A percentile compares a stretch with the other conserved stretches of the same genome.
phyloP scores from a whole-genome alignment of 805 yeast genomes.

The Suhomyces vadensis region DNA sequence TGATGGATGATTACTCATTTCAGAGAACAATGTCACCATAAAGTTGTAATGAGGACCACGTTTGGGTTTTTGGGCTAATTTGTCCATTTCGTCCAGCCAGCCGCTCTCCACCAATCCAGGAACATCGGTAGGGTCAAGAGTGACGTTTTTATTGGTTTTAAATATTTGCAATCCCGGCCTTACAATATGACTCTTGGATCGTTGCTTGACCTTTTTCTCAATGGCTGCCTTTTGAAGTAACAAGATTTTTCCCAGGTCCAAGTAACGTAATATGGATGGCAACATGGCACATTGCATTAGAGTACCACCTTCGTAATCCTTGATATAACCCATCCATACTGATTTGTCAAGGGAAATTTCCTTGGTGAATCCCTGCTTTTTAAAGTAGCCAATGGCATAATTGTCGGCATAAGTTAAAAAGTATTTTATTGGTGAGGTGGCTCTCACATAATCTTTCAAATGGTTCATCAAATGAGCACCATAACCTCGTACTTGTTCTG shows the following conservation, averaged over 20 bases:
- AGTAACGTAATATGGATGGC: conserved; percentile 75
- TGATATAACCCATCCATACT: conserved; percentile 97
- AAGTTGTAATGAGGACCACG: conserved; percentile 92
- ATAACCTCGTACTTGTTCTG: conserved; percentile 97
- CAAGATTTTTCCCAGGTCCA: conserved; percentile 84
- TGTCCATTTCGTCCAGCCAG: conserved; percentile 99
- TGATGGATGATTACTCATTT: conserved; percentile 89
- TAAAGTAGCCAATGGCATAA: conserved; percentile 97
- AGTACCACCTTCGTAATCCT: conserved; percentile 99
- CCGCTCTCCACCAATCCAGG: conserved; percentile 95
- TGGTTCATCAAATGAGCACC: conserved; percentile 99
- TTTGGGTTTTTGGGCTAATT: conserved; percentile 90
- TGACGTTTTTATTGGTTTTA: conserved; percentile 45
- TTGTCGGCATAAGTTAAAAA: conserved; percentile 97
- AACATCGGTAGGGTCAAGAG: conserved; percentile 71
- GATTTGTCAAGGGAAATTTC: conserved; percentile 83
- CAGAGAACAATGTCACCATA: conserved; percentile 86
- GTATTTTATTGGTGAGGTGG: conserved; percentile 81
- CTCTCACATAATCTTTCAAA: conserved; percentile 89
- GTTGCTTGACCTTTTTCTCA: conserved; percentile 73
- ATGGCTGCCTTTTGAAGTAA: conserved; percentile 91
- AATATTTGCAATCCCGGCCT: conserved; percentile 81
- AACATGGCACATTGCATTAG: conserved; percentile 96
- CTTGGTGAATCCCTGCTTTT: conserved; percentile 96
- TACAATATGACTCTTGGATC: conserved; percentile 77